Evolutionary conservation across 2,329 filamentous ascomycete species (phyloP).

Genomic region (Colletotrichum noveboracense): DNA sequence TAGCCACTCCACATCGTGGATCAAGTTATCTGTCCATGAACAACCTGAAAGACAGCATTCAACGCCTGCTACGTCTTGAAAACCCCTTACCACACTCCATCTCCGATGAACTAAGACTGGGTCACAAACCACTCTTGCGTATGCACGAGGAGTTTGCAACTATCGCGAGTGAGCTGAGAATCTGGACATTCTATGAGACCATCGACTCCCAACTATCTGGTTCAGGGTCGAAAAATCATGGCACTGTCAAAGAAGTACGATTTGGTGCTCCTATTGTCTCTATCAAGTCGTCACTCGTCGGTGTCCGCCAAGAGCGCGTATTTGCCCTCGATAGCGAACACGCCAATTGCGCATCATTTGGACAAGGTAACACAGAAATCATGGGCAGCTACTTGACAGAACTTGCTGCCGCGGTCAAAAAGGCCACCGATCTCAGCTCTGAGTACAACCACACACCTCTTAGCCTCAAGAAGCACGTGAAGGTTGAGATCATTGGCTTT

Average conservation of each 20-base stretch:
- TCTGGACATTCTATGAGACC: slow-evolving; percentile 70
- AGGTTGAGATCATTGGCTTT: slow-evolving; percentile 64
- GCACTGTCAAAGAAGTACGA: slow-evolving; percentile 49
- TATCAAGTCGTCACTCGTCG: slow-evolving; percentile 58
- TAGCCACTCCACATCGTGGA: slow-evolving; percentile 65
- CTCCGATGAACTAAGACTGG: slow-evolving; percentile 54
- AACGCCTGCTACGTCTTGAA: too few species aligned
- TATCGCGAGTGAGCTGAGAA: slow-evolving; percentile 60
- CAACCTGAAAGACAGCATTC: slow-evolving; percentile 60
- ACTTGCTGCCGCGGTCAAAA: slow-evolving; percentile 38
- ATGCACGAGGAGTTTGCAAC: slow-evolving; percentile 61
- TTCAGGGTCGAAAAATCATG: slow-evolving; percentile 35
- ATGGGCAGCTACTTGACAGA: slow-evolving; percentile 39
- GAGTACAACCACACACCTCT: slow-evolving; percentile 47
- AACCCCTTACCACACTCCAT: slow-evolving; percentile 56
- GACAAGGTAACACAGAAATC: slow-evolving; percentile 52
- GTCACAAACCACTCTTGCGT: slow-evolving; percentile 51
- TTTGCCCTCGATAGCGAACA: slow-evolving; percentile 61
- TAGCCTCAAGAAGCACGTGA: slow-evolving; percentile 56
- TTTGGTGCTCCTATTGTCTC: slow-evolving; percentile 66
- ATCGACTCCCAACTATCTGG: slow-evolving; percentile 62
- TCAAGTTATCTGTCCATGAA: slow-evolving; percentile 67
- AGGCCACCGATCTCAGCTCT: slow-evolving; percentile 40
- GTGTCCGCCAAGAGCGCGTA: slow-evolving; percentile 55
- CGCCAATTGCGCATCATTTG: slow-evolving; percentile 60